These are phyloP conservation scores for Parietichytrium sp. DNA, from an alignment of 108 stramenopile genomes.

Conservation along the genomic window DNA sequence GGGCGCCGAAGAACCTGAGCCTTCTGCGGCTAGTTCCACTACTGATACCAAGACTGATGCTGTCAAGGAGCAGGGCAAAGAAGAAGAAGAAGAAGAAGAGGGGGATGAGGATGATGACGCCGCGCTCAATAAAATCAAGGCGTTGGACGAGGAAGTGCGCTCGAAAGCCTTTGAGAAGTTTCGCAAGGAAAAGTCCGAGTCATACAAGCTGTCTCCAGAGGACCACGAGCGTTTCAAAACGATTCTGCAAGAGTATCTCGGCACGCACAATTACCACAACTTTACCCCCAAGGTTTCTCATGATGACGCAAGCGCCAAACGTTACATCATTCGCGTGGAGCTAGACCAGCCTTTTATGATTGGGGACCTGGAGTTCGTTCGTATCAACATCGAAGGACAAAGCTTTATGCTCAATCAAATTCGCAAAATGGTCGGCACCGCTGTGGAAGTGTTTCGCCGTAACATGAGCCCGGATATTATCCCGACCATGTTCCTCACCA, in stretches of 20 bases:
- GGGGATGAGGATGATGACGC: constrained; percentile 5
- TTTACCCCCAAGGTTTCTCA: constrained; percentile 76
- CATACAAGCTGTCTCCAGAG: constrained; percentile 65
- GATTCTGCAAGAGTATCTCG: constrained; percentile 71
- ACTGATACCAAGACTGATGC: constrained; percentile 20
- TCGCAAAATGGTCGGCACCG: constrained; percentile 90
- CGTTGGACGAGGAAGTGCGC: not conserved
- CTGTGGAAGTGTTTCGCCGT: constrained; percentile 75
- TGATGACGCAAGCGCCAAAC: constrained; percentile 65
- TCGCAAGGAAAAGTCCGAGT: constrained; percentile 21
- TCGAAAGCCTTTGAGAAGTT: not conserved
- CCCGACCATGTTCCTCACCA: not conserved
- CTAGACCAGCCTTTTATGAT: constrained; percentile 71
- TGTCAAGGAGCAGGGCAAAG: constrained; percentile 39
- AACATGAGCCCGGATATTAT: constrained; percentile 48
- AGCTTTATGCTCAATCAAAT: constrained; percentile 96
- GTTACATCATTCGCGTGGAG: constrained; percentile 74
- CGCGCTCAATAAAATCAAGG: not conserved
- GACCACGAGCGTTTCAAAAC: constrained; percentile 60
- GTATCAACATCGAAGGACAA: constrained; percentile 82
- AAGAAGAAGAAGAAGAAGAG: constrained; percentile 38
- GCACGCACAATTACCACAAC: constrained; percentile 82
- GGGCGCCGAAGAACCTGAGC: constrained; percentile 53
- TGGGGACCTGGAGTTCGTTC: constrained; percentile 74
- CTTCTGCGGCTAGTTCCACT: not conserved